These are phyloP conservation scores for Globisporangium perplexum DNA, from an alignment of 352 stramenopile genomes.

Conservation along the genomic window DNA sequence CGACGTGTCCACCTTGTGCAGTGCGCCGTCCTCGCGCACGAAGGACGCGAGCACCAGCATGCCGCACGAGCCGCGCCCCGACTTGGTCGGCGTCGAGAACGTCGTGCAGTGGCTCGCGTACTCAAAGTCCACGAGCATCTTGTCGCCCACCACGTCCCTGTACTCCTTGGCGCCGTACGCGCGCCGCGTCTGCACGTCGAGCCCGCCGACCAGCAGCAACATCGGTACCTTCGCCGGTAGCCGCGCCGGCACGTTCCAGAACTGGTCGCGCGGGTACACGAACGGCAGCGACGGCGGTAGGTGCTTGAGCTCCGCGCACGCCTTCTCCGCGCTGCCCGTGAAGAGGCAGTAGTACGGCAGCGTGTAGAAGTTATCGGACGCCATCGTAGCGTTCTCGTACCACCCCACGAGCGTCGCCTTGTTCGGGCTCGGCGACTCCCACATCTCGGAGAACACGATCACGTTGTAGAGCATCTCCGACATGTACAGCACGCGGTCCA, in stretches of 20 bases:
- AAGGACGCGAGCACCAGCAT: slow-evolving; percentile 66
- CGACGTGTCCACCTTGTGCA: slow-evolving; percentile 58
- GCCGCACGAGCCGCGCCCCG: slow-evolving; percentile 44
- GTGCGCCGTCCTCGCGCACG: slow-evolving; percentile 44
- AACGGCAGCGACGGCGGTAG: slow-evolving; percentile 32
- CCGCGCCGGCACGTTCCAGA: slow-evolving; percentile 58
- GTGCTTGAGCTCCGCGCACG: slow-evolving; percentile 43
- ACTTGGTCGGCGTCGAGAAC: slow-evolving; percentile 57
- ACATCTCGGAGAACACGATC: slow-evolving; percentile 80
- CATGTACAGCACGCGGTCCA: slow-evolving; percentile 45
- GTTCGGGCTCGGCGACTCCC: slow-evolving; percentile 46
- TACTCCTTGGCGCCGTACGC: slow-evolving; percentile 53
- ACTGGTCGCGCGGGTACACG: slow-evolving; percentile 53
- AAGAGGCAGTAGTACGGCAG: slow-evolving; percentile 78
- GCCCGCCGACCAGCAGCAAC: slow-evolving; percentile 46
- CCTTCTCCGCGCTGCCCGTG: slow-evolving; percentile 50
- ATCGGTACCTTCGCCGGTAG: slow-evolving; percentile 35
- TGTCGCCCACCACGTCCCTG: slow-evolving; percentile 34
- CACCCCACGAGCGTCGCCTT: slow-evolving; percentile 44
- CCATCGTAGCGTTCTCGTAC: slow-evolving; percentile 59
- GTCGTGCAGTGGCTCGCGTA: slow-evolving; percentile 71
- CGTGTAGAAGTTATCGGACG: slow-evolving; percentile 59
- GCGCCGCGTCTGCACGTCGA: slow-evolving; percentile 48
- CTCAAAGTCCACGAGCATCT: slow-evolving; percentile 66
- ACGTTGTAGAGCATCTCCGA: slow-evolving; percentile 75